Percentiles rank a stretch among this genome's conserved stretches.
phyloP scores from a whole-genome alignment of 768 basidiomycete species.

The Termitomyces sp. region DNA sequence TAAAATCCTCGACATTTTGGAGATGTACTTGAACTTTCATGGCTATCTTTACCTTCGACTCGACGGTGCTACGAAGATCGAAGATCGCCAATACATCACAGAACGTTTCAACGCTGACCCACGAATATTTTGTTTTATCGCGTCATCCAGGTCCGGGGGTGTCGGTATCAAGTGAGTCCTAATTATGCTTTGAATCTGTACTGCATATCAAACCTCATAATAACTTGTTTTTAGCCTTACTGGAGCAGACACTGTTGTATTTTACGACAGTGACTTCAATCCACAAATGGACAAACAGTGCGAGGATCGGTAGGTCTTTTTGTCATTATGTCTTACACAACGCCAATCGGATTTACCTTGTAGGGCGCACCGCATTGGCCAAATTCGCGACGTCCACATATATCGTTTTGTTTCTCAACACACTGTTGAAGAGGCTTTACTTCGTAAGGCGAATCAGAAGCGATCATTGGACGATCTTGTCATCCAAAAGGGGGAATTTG shows the following conservation, averaged over 20 bases:
- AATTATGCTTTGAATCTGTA: neutral
- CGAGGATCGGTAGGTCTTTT: conserved; percentile 68
- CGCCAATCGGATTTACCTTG: neutral
- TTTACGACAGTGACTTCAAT: conserved; percentile 97
- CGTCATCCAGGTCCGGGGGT: conserved; percentile 72
- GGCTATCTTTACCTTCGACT: conserved; percentile 92
- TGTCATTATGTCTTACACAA: neutral
- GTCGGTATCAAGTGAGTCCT: conserved; percentile 90
- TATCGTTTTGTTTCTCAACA: conserved; percentile 88
- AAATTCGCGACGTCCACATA: conserved; percentile 93
- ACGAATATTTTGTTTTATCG: conserved; percentile 84
- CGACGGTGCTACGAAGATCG: conserved; percentile 93
- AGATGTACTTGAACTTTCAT: conserved; percentile 88
- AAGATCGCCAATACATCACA: conserved; percentile 87
- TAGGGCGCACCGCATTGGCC: conserved; percentile 97
- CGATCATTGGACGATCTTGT: conserved; percentile 85
- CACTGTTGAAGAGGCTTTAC: conserved; percentile 95
- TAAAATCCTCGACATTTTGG: conserved; percentile 86
- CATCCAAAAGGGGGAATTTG: conserved; percentile 91
- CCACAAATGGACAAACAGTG: conserved; percentile 98
- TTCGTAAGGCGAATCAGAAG: conserved; percentile 97
- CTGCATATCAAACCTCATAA: conserved; percentile 7
- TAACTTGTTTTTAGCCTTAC: conserved; percentile 48
- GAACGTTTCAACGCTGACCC: conserved; percentile 81
- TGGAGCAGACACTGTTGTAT: conserved; percentile 92